phyloP scores from a whole-genome alignment of 139 green algal species.

The Volvox reticuliferus region DNA sequence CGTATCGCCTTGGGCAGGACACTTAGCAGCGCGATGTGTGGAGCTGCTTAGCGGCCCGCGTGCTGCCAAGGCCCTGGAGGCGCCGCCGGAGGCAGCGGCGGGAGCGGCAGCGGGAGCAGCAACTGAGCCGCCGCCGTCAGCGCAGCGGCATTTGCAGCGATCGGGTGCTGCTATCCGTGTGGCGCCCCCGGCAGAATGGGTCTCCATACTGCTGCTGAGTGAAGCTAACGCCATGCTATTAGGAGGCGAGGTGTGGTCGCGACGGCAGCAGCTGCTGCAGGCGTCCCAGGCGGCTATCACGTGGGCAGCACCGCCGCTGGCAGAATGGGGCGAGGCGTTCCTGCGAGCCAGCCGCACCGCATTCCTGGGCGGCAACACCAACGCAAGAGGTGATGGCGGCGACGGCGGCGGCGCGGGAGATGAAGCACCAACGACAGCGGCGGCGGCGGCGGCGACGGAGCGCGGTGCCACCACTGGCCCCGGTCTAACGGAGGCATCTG shows the following conservation, averaged over 20 bases:
- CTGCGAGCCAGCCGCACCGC: background rate
- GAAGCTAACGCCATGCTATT: background rate
- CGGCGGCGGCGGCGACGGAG: background rate
- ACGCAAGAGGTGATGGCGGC: background rate
- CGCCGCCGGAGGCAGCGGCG: background rate
- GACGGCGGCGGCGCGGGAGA: background rate
- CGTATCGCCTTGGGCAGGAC: background rate
- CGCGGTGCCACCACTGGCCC: background rate
- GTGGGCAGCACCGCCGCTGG: background rate
- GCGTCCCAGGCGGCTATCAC: background rate
- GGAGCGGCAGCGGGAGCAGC: no score
- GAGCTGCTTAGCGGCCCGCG: background rate
- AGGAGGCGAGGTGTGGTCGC: background rate
- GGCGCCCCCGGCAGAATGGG: background rate
- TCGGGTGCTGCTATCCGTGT: background rate
- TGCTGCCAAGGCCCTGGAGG: background rate
- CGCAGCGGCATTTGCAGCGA: no score
- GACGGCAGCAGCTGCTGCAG: background rate
- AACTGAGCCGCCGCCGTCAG: no score
- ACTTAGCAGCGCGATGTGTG: conserved; percentile 2
- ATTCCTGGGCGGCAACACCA: background rate
- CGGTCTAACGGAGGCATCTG: background rate
- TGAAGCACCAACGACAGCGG: background rate
- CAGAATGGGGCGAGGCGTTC: conserved; percentile 24
- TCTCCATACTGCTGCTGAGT: background rate